Evolutionary conservation across 306 rosid genomes (phyloP), one percentile per base, ranked within the genome.

Genomic region (Cicer yamashitae): DNA sequence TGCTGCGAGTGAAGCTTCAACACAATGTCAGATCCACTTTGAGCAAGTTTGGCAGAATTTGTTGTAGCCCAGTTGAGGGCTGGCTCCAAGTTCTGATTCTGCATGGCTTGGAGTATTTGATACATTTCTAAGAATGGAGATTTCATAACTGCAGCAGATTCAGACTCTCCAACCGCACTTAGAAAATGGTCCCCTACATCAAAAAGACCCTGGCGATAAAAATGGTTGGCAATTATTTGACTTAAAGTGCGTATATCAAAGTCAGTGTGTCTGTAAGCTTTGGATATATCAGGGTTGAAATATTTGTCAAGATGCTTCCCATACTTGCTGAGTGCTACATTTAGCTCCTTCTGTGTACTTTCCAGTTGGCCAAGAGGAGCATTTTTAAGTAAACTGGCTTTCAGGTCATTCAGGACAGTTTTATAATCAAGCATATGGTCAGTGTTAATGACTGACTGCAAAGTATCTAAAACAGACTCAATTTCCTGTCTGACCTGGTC

Each of bases 271-370:
- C 96, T 90, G 77, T 89, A 94, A 77, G 97, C 96, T 89, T 90
- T 92, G 39, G 97, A 81, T 84, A 92, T 90, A 84, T 94, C 99
- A 56, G 96, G 87, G 85, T 84, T 89, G 82, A 92, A 89, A 61
- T 84, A 44, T 83, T 87, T 94, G 81, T 92, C 99, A 13, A 92
- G 83, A 79, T 89, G 86, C 87, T 89, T 92, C 46, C 88, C 91
- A 61, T 91, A 92, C 80, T 90, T 94, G 92, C 86, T 83, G 64
- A 90, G 80, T 72, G 96, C 93, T 15, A 64, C 69, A 78, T 94
- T 91, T 82, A 94, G 81, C 70, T 92, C 99, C 87, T 89, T 94
- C 76, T 90, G 96, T 18, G 87, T 71, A 77, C 87, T 82, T 83
- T 89, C 99, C 81, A 84, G 79, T 75, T 88, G 91, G 82, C 77